phyloP scores from a whole-genome alignment of 1,284 basidiomycete genomes.

The Ganoderma resinaceum region DNA sequence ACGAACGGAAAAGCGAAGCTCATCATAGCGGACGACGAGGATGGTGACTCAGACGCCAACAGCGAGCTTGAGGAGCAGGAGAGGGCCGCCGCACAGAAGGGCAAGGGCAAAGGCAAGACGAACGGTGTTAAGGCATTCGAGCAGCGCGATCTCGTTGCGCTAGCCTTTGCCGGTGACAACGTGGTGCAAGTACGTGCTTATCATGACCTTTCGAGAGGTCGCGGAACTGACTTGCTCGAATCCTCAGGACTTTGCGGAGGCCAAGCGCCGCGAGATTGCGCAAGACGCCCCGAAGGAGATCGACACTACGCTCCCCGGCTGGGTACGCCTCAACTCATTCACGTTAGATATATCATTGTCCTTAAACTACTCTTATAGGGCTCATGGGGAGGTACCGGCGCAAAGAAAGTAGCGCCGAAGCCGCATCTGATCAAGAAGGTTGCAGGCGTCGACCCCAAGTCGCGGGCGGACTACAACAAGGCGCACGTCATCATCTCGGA shows the following conservation, averaged over 20 bases:
- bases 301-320: constrained; percentile 93
- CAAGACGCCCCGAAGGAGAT: constrained; percentile 86
- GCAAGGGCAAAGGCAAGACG: constrained; percentile 49
- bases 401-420: constrained; percentile 63
- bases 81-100: constrained; percentile 48
- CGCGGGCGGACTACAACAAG: constrained; percentile 86
- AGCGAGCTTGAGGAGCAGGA: constrained; percentile 78
- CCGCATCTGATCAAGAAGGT: constrained; percentile 79
- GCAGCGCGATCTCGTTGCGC: constrained; percentile 90
- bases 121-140: constrained; percentile 71
- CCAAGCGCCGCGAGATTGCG: constrained; percentile 82
- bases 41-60: constrained; percentile 61
- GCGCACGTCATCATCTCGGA: constrained; percentile 95
- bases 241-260: constrained; percentile 81
- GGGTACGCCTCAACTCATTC: constrained; percentile 64
- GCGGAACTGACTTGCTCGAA: constrained; percentile 5
- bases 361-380: constrained; percentile 59
- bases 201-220: neutral
- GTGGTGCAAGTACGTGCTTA: constrained; percentile 77
- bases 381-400: constrained; percentile 88
- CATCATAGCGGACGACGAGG: constrained; percentile 35
- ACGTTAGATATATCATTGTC: neutral
- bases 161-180: constrained; percentile 96
- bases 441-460: constrained; percentile 78
- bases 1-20: constrained; percentile 22